Base-by-base conservation (phyloP, 2,329 filamentous ascomycete species). In the Fusarium sp. region DNA sequence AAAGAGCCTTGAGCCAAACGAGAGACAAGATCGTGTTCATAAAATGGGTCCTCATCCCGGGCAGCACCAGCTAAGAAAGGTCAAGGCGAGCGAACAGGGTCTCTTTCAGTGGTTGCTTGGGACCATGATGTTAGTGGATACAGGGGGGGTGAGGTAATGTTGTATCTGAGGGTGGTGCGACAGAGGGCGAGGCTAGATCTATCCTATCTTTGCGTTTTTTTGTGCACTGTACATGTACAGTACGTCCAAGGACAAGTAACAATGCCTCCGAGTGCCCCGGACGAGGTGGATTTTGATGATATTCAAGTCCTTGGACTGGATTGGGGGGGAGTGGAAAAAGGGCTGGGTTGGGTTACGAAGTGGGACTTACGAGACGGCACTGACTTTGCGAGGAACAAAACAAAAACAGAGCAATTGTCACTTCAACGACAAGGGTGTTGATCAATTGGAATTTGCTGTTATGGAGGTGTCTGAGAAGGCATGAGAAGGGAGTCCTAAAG, bases 211-310 rank as follows among this genome's bases (percentile, higher is more conserved):
- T 54, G 42, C 51, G 31, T 23, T 25, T 62, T 66, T 66, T 59
- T 25, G 41, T 61, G 43, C 65, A 69, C 55, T 68, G 66, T 66
- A 68, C 65, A 27, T 68, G 66, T 66, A 68, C 65, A 27, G 31
- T 15, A 6, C 15, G 8, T 21, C 14, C 36, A 29, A 31, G 36
- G 41, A 18, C 29, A 62, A 42, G 42, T 42, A 42, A 37, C 31
- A 49, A 45, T 31, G 47, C 42, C 33, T 45, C 46, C 53, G 56
- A 61, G 29, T 64, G 54, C 55, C 65, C 50, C 50, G 63, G 48
- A 39, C 33, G 45, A 60, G 41, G 62, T 66, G 64, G 64, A 52
- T 66, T 65, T 65, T 65, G 46, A 53, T 61, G 43, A 65, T 68
- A 55, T 60, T 65, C 65, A 59, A 68, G 59, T 48, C 29, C 41